Evolutionary conservation across 495 filamentous ascomycete species (phyloP), one percentile per base, ranked within the genome.

Genomic region (Symbiotaphrina buchneri): DNA sequence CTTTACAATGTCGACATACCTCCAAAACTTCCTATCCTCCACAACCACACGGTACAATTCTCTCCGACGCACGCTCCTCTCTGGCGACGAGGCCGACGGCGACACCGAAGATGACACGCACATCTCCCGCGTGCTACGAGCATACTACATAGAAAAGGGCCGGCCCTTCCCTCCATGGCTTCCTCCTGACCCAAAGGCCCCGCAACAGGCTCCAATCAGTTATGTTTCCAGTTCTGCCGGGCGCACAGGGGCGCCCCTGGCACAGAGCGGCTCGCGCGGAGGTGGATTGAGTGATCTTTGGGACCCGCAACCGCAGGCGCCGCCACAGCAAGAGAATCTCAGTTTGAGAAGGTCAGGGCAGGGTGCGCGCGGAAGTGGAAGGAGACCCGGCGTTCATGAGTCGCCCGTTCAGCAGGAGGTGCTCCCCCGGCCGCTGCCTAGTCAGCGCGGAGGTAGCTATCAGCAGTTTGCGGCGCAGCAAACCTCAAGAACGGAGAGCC

Each of bases 31-130:
- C 43, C 67, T 90, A 47, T 78, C 76, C 25, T 74, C 65, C 36
- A 73, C 82, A 7, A 76, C 79, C 33, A 72, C 72, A 21, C 68
- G 73, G 39, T 79, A 90, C 50, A 74, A 64, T 48, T 74, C 73
- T 40, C 64, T 93, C 39, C 78, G 80, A 36, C 69, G 73, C 21
- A 72, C 69, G 19, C 72, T 87, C 48, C 72, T 83, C 33, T 54
- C 62, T 34, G n/a, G n/a, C n/a, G 62, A 70, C 43, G 84, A 90
- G 48, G 63, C 71, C 34, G 84, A 92, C 54, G 78, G 77, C 38
- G 84, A 94, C 44, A 87, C 81, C 35, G 82, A 90, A 54, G 83
- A 93, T 54, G 76, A 87, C 56, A 84, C 82, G 1, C 82, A 93
- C 54, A 72, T 97, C 46, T 85, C 79, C 53, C 76, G 84, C 46